Evolutionary conservation across 805 yeast species (phyloP).

Genomic region (Kodamaea kakaduensis): DNA sequence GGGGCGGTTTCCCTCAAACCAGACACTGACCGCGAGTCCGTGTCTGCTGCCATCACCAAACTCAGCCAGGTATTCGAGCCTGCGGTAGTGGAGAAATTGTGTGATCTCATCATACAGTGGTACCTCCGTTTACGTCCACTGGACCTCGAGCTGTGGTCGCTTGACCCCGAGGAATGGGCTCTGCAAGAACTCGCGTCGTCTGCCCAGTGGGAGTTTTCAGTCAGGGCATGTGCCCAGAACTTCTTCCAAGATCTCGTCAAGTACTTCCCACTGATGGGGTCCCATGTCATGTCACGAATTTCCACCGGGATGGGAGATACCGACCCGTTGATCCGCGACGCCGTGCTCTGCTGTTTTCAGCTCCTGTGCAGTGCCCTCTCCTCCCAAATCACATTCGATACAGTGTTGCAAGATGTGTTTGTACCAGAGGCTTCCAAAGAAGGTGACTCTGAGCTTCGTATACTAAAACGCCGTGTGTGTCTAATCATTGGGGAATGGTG

Average conservation of each 20-base stretch:
- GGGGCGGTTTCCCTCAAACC: slow-evolving; percentile 66
- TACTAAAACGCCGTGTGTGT: slow-evolving; percentile 75
- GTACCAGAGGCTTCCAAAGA: slow-evolving; percentile 60
- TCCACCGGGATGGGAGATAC: slow-evolving; percentile 39
- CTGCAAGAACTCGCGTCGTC: slow-evolving; percentile 61
- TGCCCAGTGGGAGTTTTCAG: slow-evolving; percentile 76
- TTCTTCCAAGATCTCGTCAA: slow-evolving; percentile 72
- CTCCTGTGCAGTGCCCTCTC: slow-evolving; percentile 64
- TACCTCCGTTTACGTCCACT: slow-evolving; percentile 69
- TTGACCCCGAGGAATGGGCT: slow-evolving; percentile 92
- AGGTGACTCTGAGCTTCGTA: slow-evolving; percentile 46
- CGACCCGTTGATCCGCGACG: slow-evolving; percentile 67
- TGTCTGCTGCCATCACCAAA: slow-evolving; percentile 50
- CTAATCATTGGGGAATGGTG: slow-evolving; percentile 80
- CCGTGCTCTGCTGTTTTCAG: slow-evolving; percentile 80
- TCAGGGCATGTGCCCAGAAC: slow-evolving; percentile 83
- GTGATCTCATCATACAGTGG: slow-evolving; percentile 66
- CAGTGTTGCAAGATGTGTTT: slow-evolving; percentile 52
- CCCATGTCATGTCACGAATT: slow-evolving; percentile 57
- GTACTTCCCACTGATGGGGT: slow-evolving; percentile 54
- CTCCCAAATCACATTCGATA: slow-evolving; percentile 65
- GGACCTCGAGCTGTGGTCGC: slow-evolving; percentile 77
- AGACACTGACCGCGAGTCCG: slow-evolving; percentile 61
- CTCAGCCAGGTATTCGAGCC: slow-evolving; percentile 57
- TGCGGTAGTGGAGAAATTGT: slow-evolving; percentile 50